A percentile compares a stretch with the other conserved stretches of the same genome.
Conservation (phyloP, 2,329 filamentous ascomycete species). For the Cladosporium sphaerospermum region DNA sequence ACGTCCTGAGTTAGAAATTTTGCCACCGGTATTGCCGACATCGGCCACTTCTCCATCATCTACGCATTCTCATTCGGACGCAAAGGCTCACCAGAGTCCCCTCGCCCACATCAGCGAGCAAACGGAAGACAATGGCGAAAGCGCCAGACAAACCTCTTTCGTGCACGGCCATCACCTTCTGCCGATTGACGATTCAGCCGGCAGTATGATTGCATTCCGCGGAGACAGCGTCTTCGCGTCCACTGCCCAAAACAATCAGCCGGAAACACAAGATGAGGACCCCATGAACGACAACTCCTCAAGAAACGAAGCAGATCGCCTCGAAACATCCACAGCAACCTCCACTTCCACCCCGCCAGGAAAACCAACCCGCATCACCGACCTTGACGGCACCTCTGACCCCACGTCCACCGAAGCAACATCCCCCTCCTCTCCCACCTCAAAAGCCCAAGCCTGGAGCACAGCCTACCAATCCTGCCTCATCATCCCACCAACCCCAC, state of each 20-base stretch:
- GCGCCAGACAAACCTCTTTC: background rate
- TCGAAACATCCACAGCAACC: too few relatives aligned
- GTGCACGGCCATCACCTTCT: background rate
- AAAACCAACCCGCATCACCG: background rate
- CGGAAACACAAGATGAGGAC: too few relatives aligned
- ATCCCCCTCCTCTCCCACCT: background rate
- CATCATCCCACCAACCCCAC: background rate
- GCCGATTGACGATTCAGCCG: background rate
- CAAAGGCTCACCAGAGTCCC: background rate
- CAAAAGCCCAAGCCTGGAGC: constrained; percentile 18
- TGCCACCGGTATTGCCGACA: constrained; percentile 26
- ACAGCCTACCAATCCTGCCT: constrained; percentile 18
- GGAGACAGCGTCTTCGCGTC: background rate
- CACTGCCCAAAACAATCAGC: background rate
- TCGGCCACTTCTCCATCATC: too few relatives aligned
- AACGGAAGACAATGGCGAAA: constrained; percentile 15
- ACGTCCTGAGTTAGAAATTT: constrained; percentile 43
- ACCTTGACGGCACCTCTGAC: constrained; percentile 8
- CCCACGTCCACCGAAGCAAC: background rate
- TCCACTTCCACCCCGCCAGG: background rate
- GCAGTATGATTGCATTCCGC: background rate
- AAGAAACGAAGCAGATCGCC: too few relatives aligned
- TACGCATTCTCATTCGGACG: too few relatives aligned
- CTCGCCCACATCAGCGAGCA: constrained; percentile 16
- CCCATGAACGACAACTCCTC: too few relatives aligned